Percentiles rank a stretch among this genome's conserved stretches.
Conservation (phyloP, 768 basidiomycete species). For the Boletus rubropictus region DNA sequence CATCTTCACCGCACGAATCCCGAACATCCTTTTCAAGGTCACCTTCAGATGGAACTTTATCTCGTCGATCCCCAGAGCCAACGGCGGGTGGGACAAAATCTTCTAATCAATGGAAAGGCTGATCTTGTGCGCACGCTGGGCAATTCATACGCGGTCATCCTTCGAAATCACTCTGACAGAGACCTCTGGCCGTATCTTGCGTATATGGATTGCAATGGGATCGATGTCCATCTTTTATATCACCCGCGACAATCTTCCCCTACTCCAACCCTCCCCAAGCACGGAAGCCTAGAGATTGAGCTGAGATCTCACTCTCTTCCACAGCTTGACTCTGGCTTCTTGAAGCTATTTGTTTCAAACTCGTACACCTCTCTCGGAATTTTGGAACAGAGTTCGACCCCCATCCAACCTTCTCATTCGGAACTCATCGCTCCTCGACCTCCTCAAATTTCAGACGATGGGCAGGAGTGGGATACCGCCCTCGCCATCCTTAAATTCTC, state of each 20-base stretch:
- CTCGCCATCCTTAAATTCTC: conserved; percentile 23
- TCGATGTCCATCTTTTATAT: conserved; percentile 51
- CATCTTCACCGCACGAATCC: conserved; percentile 51
- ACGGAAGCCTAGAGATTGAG: conserved; percentile 36
- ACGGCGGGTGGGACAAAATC: conserved; percentile 40
- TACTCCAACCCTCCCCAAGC: conserved; percentile 41
- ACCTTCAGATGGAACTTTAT: conserved; percentile 51
- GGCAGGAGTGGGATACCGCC: conserved; percentile 29
- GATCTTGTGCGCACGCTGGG: conserved; percentile 39
- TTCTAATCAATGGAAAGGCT: conserved; percentile 45
- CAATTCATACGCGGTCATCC: conserved; percentile 42
- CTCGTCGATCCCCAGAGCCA: conserved; percentile 42
- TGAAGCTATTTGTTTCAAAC: conserved; percentile 56
- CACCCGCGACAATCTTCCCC: conserved; percentile 38
- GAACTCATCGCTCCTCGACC: conserved; percentile 4
- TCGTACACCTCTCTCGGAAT: conserved; percentile 43
- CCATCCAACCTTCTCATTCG: conserved; percentile 14
- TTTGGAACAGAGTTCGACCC: conserved; percentile 40
- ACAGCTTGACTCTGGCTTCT: conserved; percentile 42
- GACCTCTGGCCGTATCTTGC: conserved; percentile 61
- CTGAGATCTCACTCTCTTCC: conserved; percentile 39
- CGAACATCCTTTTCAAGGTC: conserved; percentile 39
- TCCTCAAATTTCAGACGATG: conserved; percentile 5
- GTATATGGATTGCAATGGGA: conserved; percentile 54
- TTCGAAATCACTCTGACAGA: conserved; percentile 45